Percentiles rank a stretch among this genome's conserved stretches.
Conservation (phyloP, 352 stramenopile genomes). For the Globisporangium solare region DNA sequence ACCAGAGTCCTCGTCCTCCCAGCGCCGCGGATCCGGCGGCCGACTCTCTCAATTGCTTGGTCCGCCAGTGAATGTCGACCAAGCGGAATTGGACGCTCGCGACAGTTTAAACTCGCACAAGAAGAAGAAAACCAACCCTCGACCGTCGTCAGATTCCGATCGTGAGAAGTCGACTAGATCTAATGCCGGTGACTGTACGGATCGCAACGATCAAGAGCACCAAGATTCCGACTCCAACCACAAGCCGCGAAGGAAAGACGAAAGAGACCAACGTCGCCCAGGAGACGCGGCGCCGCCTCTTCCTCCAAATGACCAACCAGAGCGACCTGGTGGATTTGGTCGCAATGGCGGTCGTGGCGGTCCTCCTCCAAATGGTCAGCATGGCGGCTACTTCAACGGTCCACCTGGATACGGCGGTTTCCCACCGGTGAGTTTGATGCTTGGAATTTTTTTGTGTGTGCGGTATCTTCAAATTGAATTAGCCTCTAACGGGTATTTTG, state of each 20-base stretch:
- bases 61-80: constrained; percentile 71
- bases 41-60: constrained; percentile 50
- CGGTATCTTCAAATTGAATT: not conserved
- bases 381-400: constrained; percentile 47
- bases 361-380: constrained; percentile 22
- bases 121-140: constrained; percentile 40
- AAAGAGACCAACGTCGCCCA: constrained; percentile 14
- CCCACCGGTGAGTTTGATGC: constrained; percentile 35
- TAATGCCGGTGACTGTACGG: not conserved
- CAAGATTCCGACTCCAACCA: constrained; percentile 15
- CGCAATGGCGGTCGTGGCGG: constrained; percentile 11
- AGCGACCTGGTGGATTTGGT: constrained; percentile 18
- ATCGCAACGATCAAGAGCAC: constrained; percentile 27
- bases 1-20: constrained; percentile 6
- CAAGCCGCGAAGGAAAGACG: constrained; percentile 21
- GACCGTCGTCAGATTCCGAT: constrained; percentile 10
- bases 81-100: constrained; percentile 68
- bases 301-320: constrained; percentile 26
- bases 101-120: constrained; percentile 54
- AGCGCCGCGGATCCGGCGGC: constrained; percentile 16
- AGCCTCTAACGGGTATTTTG: not conserved
- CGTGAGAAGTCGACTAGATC: constrained; percentile 5
- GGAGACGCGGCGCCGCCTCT: constrained; percentile 16
- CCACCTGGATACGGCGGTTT: constrained; percentile 63
- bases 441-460: constrained; percentile 2